Conservation (phyloP, 345 rosid species). For the Brassica rapa region DNA sequence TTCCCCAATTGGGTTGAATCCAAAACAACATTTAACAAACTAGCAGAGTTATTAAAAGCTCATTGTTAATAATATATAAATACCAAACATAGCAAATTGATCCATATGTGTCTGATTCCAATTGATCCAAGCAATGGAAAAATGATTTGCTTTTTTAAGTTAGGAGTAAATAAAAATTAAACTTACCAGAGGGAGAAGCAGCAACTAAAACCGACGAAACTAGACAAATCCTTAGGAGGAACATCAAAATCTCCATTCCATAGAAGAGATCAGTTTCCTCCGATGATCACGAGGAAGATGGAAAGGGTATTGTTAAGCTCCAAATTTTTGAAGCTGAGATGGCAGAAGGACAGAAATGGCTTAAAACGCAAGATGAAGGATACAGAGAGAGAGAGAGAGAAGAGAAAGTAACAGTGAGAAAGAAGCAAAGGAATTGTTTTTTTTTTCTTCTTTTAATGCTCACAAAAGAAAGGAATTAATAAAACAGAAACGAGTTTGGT, state of each 20-base stretch:
- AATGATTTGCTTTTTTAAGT: not conserved
- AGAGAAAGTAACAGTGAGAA: constrained; percentile 40
- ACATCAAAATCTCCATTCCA: constrained; percentile 60
- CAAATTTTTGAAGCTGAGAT: constrained; percentile 18
- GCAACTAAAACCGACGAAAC: constrained; percentile 39
- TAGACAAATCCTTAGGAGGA: constrained; percentile 48
- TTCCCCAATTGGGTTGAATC: not conserved
- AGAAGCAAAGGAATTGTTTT: constrained; percentile 41
- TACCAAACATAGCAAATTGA: constrained; percentile 2
- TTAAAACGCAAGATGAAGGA: constrained; percentile 42
- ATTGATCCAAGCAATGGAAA: not conserved
- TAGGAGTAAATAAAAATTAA: not conserved
- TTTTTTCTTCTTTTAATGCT: constrained; percentile 18
- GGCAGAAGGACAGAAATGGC: constrained; percentile 31
- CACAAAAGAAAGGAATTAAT: not conserved
- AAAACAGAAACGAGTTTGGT: constrained; percentile 43
- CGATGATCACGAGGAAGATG: constrained; percentile 40
- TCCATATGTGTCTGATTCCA: constrained; percentile 23
- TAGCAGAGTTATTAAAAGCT: not conserved
- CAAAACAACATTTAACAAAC: not conserved
- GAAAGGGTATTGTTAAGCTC: constrained; percentile 11
- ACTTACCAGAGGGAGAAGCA: constrained; percentile 63
- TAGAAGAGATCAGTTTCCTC: constrained; percentile 51
- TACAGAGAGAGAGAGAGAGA: not conserved
- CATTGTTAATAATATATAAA: constrained; percentile 8